Base-by-base conservation (phyloP, 371 early-diverging fungal species). In the Parasitella parasitica region DNA sequence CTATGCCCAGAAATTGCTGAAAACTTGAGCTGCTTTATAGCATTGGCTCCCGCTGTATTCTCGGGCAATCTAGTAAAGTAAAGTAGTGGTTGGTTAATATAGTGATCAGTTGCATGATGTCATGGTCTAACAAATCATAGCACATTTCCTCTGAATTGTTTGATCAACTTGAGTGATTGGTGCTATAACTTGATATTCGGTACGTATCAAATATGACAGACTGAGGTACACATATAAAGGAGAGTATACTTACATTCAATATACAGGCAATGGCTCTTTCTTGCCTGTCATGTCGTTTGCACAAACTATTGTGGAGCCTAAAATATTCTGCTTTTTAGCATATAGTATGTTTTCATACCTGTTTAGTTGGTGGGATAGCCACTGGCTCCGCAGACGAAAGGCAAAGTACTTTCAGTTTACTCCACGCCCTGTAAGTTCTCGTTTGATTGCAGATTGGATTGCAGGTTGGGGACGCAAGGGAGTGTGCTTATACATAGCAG, bases 271-370 rank as follows among this genome's bases (percentile, higher is more conserved):
- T 3, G 72, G 63, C n/a, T 67, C 65, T 12, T 81, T 86, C 53
- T 59, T 83, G 18, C 77, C 82, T 6, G 64, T 84, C 39, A 86
- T 84, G 84, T 64, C 59, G 0, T 6, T 66, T 22, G 77, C 79
- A 2, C 82, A 81, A 48, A 22, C 41, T 12, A 18, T 70, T 2
- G 54, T 66, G 13, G 64, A 73, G 20, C 70, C 71, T 1, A 62
- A 27, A 4, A 5, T 76, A 12, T 73, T 75, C 30, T 50, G 63
- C 27, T 54, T 63, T 11, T 67, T 86, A 12, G 80, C 78, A 0
- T 86, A 85, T 60, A 74, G 76, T 57, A 78, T 84, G 81, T 86
- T 85, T 63, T 69, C 81, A 13, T 85, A 77, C 54, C 61, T 86
- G 15, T 86, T 86, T 59, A 61, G 68, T 22, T 86, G 87, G 86